These are phyloP conservation scores for Phytophthora chlamydospora DNA, from an alignment of 352 stramenopile genomes.

Conservation along the genomic window DNA sequence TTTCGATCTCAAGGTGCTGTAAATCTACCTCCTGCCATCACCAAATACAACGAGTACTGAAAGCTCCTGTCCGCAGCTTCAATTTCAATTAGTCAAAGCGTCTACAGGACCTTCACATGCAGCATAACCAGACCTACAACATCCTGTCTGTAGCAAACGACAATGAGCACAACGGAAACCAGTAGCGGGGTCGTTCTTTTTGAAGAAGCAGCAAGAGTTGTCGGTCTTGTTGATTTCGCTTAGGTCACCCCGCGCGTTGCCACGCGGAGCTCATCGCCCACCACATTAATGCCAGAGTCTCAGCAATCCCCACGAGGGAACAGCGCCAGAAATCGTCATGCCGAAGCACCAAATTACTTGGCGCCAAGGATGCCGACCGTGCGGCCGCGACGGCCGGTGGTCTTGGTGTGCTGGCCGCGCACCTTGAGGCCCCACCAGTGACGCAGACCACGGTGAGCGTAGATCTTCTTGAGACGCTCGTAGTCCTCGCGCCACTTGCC, in stretches of 20 bases:
- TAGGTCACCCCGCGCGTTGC: constrained; percentile 30
- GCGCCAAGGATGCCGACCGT: constrained; percentile 84
- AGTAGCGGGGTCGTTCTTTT: constrained; percentile 11
- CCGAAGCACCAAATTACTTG: constrained; percentile 70
- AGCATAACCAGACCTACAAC: background rate
- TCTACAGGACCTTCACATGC: background rate
- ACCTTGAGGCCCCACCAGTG: constrained; percentile 99
- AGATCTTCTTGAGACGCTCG: constrained; percentile 99
- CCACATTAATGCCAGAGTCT: constrained; percentile 70
- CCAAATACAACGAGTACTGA: no score
- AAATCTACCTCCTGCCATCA: background rate
- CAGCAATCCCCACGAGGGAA: constrained; percentile 60
- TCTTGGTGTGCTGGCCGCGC: constrained; percentile 99
- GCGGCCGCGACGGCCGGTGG: constrained; percentile 95
- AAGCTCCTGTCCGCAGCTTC: no score
- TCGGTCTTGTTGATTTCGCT: constrained; percentile 47
- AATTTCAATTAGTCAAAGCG: no score
- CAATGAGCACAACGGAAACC: constrained; percentile 17
- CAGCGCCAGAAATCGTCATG: constrained; percentile 33
- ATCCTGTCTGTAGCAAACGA: constrained; percentile 10
- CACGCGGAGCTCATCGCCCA: constrained; percentile 34
- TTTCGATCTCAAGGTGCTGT: background rate
- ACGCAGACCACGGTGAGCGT: constrained; percentile 99
- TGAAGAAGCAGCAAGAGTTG: constrained; percentile 48
- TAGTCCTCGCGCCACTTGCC: constrained; percentile 99